phyloP scores from a whole-genome alignment of 140 eudicot species.

The Flaveria floridana region DNA sequence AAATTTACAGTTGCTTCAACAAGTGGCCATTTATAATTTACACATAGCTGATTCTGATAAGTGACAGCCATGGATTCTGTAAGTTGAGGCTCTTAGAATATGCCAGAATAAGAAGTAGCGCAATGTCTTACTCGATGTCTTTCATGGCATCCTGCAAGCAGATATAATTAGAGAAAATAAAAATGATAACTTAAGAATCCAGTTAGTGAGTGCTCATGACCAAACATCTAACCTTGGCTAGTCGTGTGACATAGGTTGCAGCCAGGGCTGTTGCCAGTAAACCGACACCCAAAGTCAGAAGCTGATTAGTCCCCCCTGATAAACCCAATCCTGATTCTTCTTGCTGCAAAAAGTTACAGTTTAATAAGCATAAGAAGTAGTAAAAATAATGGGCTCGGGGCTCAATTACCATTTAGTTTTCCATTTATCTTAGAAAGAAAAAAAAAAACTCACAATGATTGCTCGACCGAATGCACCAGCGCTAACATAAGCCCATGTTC shows the following conservation, averaged over 20 bases:
- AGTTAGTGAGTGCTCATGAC: background rate
- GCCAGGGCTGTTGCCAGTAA: slow-evolving; percentile 83
- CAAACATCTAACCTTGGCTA: slow-evolving; percentile 72
- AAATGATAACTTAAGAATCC: background rate
- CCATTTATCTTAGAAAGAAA: background rate
- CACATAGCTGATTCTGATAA: slow-evolving; percentile 22
- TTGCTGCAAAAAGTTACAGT: slow-evolving; percentile 54
- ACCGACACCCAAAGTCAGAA: slow-evolving; percentile 76
- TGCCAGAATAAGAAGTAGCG: background rate
- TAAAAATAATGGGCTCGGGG: background rate
- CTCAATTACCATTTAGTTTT: background rate
- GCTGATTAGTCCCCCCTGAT: slow-evolving; percentile 69
- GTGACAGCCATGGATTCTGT: slow-evolving; percentile 17
- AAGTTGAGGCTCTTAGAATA: slow-evolving; percentile 19
- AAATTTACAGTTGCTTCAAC: slow-evolving; percentile 40
- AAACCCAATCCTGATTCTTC: slow-evolving; percentile 78
- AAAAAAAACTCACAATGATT: slow-evolving; percentile 70
- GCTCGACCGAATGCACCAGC: slow-evolving; percentile 99
- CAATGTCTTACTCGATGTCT: slow-evolving; percentile 49
- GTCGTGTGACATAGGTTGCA: slow-evolving; percentile 82
- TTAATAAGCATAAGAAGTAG: slow-evolving; percentile 2
- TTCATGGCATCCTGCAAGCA: slow-evolving; percentile 59
- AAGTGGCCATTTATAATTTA: slow-evolving; percentile 31
- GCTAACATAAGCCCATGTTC: slow-evolving; percentile 98
- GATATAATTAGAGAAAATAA: background rate